phyloP scores from a whole-genome alignment of 192 early-diverging fungal species.

The Backusella morwellensis region DNA sequence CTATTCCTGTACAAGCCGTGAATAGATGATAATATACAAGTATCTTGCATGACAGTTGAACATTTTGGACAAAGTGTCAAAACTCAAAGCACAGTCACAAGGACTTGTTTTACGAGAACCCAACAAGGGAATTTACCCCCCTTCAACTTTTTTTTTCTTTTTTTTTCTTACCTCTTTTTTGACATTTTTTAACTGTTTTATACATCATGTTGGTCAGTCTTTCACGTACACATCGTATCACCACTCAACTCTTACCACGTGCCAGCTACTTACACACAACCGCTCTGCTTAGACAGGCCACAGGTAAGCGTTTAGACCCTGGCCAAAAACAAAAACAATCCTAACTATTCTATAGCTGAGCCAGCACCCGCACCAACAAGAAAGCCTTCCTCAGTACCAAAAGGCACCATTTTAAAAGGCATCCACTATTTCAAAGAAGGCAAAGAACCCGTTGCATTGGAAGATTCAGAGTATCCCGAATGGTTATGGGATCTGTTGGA shows the following conservation, averaged over 20 bases:
- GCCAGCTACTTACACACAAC: constrained; percentile 10
- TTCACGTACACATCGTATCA: constrained; percentile 2
- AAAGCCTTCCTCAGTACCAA: constrained; percentile 52
- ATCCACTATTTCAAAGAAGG: constrained; percentile 83
- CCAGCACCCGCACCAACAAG: not conserved
- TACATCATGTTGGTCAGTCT: constrained; percentile 4
- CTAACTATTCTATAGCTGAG: not conserved
- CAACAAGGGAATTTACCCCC: not conserved
- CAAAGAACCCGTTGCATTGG: constrained; percentile 80
- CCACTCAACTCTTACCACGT: constrained; percentile 8
- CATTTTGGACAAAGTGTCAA: not conserved
- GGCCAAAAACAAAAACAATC: not conserved
- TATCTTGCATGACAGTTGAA: not conserved
- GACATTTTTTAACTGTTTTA: not conserved
- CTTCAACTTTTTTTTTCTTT: not conserved
- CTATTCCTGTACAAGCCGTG: too few species aligned
- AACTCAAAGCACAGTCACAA: not conserved
- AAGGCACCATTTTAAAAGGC: constrained; percentile 83
- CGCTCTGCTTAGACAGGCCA: not conserved
- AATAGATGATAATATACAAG: not conserved
- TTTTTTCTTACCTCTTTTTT: not conserved
- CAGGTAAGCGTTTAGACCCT: not conserved
- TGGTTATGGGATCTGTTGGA: constrained; percentile 93
- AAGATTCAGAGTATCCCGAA: constrained; percentile 83
- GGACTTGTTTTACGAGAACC: not conserved